Evolutionary conservation across 2,329 filamentous ascomycete genomes (phyloP), one percentile per base, ranked within the genome.

Genomic region (Colletotrichum gigasporum): DNA sequence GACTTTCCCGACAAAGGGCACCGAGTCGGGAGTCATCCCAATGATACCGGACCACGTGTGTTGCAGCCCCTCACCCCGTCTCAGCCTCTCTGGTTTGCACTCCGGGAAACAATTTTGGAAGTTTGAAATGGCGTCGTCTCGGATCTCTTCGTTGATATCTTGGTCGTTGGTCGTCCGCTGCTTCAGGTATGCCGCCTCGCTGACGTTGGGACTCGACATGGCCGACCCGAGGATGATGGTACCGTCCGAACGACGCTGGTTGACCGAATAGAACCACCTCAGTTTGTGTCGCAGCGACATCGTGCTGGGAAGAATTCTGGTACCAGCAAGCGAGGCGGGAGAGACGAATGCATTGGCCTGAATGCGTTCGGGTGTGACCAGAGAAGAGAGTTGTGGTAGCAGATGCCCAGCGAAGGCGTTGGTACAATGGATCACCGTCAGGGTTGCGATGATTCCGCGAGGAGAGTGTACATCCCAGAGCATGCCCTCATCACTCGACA

Each of bases 261-360:
- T 81, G n/a, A 84, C 69, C 0, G 81, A 83, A 70, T 83, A 84
- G 72, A 83, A 84, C 65, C 83, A 80, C 26, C 78, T 72, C 2
- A 83, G 72, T 41, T 76, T 76, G 57, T 83, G 80, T 8, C 82
- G 75, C 11, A 84, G 68, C 2, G 81, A 83, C 68, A 81, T 79
- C 0, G 82, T 84, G 51, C 69, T 78, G 11, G 66, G 68, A 5
- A 82, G 69, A 2, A 71, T 48, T 1, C 75, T 74, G 1, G 67
- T 59, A 0, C 74, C 78, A 8, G 73, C 73, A 7, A 83, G 75
- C 6, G 74, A 69, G 0, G 73, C 58, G 3, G 74, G 73, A 0
- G 81, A 79, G n/a, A 83, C 70, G 34, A 52, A 59, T 11, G 55
- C 55, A 39, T 59, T 44, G 11, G 55, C 55, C 22, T 59, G 55